Conservation (phyloP, 2,329 filamentous ascomycete species). For the Ceratocystis destructans region DNA sequence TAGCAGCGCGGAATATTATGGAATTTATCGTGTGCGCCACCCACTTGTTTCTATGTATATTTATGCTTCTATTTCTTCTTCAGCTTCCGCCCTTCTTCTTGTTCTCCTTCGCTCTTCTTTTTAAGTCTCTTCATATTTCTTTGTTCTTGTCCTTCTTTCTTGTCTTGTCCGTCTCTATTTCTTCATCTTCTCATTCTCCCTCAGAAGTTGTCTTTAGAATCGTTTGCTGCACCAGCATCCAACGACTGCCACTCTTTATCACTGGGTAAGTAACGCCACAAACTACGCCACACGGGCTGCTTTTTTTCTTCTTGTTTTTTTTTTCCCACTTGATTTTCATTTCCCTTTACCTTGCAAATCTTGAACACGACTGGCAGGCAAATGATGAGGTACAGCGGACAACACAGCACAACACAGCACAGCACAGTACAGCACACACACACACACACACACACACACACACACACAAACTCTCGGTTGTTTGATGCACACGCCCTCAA, state of each 20-base stretch:
- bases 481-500: neutral
- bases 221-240: neutral
- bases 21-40: constrained; percentile 5
- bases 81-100: neutral
- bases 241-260: neutral
- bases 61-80: neutral
- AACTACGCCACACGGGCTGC: neutral
- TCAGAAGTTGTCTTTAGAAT: neutral
- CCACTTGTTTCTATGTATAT: constrained; percentile 7
- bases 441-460: too few relatives aligned
- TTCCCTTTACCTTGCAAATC: too few relatives aligned
- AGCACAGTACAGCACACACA: too few relatives aligned
- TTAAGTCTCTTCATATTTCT: neutral
- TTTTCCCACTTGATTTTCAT: too few relatives aligned
- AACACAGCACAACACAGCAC: too few relatives aligned
- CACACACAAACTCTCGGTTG: neutral
- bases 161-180: neutral
- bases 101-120: neutral
- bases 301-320: neutral
- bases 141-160: constrained; percentile 2
- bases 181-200: neutral
- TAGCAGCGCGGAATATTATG: neutral
- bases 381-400: too few relatives aligned
- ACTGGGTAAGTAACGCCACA: too few relatives aligned
- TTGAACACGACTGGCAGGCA: too few relatives aligned